Percentiles rank a stretch among this genome's conserved stretches.
These are phyloP conservation scores for Stagonosporopsis vannaccii DNA, from an alignment of 2,329 filamentous ascomycete genomes.

Conservation along the genomic window DNA sequence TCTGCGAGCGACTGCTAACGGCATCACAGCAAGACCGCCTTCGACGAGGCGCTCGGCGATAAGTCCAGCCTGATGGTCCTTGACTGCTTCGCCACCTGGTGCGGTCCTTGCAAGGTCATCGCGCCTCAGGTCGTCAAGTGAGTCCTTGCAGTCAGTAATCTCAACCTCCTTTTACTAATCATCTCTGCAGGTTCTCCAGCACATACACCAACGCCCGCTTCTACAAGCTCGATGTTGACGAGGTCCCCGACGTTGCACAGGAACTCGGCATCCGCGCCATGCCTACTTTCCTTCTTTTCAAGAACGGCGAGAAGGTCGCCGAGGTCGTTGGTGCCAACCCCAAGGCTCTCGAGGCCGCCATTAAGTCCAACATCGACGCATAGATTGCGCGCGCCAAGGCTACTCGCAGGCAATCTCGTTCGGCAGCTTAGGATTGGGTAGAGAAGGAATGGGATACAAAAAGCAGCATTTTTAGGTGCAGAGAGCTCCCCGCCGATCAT, in stretches of 20 bases:
- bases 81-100: constrained; percentile 91
- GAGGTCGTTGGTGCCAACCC: constrained; percentile 85
- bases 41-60: constrained; percentile 60
- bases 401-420: constrained; percentile 10
- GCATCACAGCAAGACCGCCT: constrained; percentile 64
- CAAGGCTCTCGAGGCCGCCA: constrained; percentile 65
- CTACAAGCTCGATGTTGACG: constrained; percentile 91
- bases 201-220: constrained; percentile 71
- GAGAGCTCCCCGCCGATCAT: constrained; percentile 3
- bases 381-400: constrained; percentile 20
- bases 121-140: constrained; percentile 75
- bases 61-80: constrained; percentile 72
- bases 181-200: constrained; percentile 63
- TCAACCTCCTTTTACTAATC: constrained; percentile 14
- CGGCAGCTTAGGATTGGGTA: constrained; percentile 20
- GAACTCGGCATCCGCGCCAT: constrained; percentile 86
- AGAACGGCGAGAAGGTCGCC: constrained; percentile 73
- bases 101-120: constrained; percentile 93
- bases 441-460: constrained; percentile 4
- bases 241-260: constrained; percentile 75
- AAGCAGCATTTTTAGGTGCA: constrained; percentile 16
- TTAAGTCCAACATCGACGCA: constrained; percentile 49
- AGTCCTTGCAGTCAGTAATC: constrained; percentile 34
- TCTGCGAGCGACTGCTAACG: constrained; percentile 17
- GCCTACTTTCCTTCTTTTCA: constrained; percentile 90